Evolutionary conservation across 176 grass and related monocot species (phyloP).

Genomic region (Triticum turgidum): DNA sequence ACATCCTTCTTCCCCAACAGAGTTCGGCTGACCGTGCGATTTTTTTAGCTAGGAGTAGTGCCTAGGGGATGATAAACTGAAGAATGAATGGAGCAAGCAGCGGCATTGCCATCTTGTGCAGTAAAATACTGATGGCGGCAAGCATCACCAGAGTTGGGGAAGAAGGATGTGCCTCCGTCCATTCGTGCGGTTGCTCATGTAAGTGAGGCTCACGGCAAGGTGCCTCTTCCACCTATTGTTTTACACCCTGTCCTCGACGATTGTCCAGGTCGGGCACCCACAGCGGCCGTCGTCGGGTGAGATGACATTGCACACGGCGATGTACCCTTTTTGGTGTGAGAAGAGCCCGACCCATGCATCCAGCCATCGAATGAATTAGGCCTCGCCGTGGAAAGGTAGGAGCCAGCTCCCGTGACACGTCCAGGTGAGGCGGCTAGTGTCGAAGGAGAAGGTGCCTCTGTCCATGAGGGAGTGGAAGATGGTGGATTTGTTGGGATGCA

Average conservation of each 20-base stretch:
- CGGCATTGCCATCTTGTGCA: too few relatives aligned
- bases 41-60: too few relatives aligned
- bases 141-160: too few relatives aligned
- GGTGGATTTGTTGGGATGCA: not conserved
- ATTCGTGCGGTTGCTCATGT: not conserved
- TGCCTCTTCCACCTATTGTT: not conserved
- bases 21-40: too few relatives aligned
- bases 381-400: not conserved
- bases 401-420: not conserved
- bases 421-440: not conserved
- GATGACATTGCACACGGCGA: not conserved
- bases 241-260: not conserved
- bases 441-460: not conserved
- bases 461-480: not conserved
- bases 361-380: not conserved
- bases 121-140: too few relatives aligned
- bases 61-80: too few relatives aligned
- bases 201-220: not conserved
- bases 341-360: conserved; percentile 6
- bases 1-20: too few relatives aligned
- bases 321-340: not conserved
- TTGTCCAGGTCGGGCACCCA: not conserved
- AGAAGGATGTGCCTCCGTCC: too few relatives aligned
- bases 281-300: not conserved
- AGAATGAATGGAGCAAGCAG: too few relatives aligned